Evolutionary conservation across 1,284 basidiomycete species (phyloP).

Genomic region (Violaceomyces palustris): DNA sequence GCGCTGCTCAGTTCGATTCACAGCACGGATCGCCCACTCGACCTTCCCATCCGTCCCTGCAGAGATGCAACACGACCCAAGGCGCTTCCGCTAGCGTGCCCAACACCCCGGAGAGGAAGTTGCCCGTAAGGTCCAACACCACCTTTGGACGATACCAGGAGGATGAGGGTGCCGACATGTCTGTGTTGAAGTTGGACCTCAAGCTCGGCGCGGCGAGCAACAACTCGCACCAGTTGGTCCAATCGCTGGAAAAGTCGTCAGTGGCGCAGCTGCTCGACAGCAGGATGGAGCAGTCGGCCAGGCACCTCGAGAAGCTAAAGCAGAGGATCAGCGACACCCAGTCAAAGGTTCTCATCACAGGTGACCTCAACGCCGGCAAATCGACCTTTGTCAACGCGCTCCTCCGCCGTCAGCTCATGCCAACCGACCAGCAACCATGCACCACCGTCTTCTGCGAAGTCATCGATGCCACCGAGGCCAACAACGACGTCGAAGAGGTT

Average conservation of each 20-base stretch:
- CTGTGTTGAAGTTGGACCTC: constrained; percentile 80
- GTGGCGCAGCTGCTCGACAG: constrained; percentile 88
- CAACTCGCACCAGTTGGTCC: constrained; percentile 73
- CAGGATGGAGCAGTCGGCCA: constrained; percentile 69
- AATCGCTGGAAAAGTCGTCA: constrained; percentile 83
- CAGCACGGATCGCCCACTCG: constrained; percentile 8
- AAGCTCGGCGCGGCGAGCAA: constrained; percentile 64
- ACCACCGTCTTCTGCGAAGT: constrained; percentile 98
- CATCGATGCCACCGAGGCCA: constrained; percentile 80
- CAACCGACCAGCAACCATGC: constrained; percentile 95
- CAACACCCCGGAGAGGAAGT: constrained; percentile 16
- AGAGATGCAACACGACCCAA: constrained; percentile 22
- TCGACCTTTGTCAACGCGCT: constrained; percentile 96
- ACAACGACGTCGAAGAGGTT: constrained; percentile 69
- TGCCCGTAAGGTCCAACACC: neutral
- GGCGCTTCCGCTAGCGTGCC: constrained; percentile 14
- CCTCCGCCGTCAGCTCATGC: constrained; percentile 72
- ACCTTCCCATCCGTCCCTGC: constrained; percentile 12
- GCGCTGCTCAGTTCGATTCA: constrained; percentile 4
- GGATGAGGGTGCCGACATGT: constrained; percentile 41
- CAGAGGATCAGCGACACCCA: constrained; percentile 83
- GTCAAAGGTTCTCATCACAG: constrained; percentile 96
- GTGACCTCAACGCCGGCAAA: constrained; percentile 97
- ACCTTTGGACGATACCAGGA: constrained; percentile 6
- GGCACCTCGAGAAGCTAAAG: constrained; percentile 79